Evolutionary conservation across 2,329 filamentous ascomycete genomes (phyloP).

Genomic region (Meredithiella fracta): DNA sequence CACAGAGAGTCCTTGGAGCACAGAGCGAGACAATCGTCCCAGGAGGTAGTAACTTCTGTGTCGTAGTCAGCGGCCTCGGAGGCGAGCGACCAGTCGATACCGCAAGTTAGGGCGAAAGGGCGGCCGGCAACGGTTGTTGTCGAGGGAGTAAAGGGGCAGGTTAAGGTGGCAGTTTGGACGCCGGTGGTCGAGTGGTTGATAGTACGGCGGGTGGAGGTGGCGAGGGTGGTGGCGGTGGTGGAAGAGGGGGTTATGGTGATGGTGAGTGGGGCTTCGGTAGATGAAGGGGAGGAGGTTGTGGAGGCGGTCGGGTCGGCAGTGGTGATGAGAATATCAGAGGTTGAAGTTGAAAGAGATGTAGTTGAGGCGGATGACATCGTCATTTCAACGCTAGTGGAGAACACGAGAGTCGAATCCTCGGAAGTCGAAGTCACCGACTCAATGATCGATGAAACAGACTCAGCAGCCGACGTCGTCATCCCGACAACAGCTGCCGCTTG

Average conservation of each 20-base stretch:
- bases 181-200: conserved; percentile 14
- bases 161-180: conserved; percentile 18
- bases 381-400: neutral
- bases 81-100: conserved; percentile 28
- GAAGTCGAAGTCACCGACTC: neutral
- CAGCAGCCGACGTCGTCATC: neutral
- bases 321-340: conserved; percentile 4
- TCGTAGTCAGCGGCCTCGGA: conserved; percentile 22
- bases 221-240: conserved; percentile 13
- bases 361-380: conserved; percentile 7
- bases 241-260: conserved; percentile 17
- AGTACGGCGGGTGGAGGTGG: conserved; percentile 9
- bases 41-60: conserved; percentile 23
- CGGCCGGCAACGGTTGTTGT: conserved; percentile 3
- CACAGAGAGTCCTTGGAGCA: conserved; percentile 27
- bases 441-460: neutral
- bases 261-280: conserved; percentile 17
- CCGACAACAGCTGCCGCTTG: neutral
- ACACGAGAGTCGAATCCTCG: neutral
- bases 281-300: conserved; percentile 19
- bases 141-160: conserved; percentile 25
- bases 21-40: conserved; percentile 28
- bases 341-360: conserved; percentile 4
- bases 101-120: conserved; percentile 28
- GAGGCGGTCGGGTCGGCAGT: conserved; percentile 14